Conservation (phyloP, 345 rosid species). For the Gossypium turneri region DNA sequence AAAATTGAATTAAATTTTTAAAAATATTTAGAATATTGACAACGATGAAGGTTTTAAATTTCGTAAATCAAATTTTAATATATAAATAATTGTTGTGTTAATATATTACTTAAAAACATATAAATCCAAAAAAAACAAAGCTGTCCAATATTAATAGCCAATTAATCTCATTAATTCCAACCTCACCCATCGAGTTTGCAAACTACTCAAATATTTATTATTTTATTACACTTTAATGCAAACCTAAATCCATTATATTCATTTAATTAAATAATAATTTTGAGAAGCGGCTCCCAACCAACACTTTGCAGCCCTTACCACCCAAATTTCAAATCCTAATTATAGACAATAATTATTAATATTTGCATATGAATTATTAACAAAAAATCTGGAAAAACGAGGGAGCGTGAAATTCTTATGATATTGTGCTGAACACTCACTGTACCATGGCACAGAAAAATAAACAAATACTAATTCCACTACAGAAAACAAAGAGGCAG, state of each 20-base stretch:
- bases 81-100: background rate
- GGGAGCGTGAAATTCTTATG: too few relatives aligned
- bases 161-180: constrained; percentile 3
- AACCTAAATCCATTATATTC: background rate
- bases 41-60: too few relatives aligned
- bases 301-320: background rate
- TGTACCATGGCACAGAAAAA: too few relatives aligned
- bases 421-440: too few relatives aligned
- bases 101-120: background rate
- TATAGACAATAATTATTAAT: background rate
- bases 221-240: background rate
- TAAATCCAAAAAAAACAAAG: background rate
- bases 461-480: too few relatives aligned
- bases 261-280: background rate
- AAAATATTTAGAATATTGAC: too few relatives aligned
- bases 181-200: background rate
- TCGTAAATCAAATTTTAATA: too few relatives aligned
- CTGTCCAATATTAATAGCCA: background rate
- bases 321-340: background rate
- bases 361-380: too few relatives aligned
- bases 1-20: too few relatives aligned
- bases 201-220: background rate
- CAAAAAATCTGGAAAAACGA: too few relatives aligned
- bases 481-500: too few relatives aligned
- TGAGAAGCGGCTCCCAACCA: background rate